phyloP scores from a whole-genome alignment of 768 basidiomycete species.

The Clavulina sp. region DNA sequence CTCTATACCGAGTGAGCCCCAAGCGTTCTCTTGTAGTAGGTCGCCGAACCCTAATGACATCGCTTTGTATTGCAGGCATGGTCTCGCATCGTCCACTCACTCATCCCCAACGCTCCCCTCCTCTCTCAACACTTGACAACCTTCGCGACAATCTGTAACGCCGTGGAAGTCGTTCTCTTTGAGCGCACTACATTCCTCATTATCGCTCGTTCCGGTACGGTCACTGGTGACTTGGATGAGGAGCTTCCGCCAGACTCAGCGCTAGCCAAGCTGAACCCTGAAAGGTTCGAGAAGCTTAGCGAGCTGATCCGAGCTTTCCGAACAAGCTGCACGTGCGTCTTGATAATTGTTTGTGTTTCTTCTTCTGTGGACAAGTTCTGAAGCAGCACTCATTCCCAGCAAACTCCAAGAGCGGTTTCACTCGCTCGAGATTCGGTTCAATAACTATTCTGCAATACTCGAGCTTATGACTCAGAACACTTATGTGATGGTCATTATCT shows the following conservation, averaged over 20 bases:
- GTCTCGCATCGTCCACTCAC: conserved; percentile 91
- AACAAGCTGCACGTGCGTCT: conserved; percentile 65
- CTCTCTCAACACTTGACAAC: conserved; percentile 74
- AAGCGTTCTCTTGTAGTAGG: neutral
- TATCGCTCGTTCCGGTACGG: conserved; percentile 36
- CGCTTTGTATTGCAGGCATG: conserved; percentile 48
- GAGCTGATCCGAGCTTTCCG: conserved; percentile 95
- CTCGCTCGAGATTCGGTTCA: conserved; percentile 69
- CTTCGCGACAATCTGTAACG: conserved; percentile 72
- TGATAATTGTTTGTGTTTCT: neutral
- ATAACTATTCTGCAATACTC: conserved; percentile 74
- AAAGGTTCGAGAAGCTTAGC: conserved; percentile 29
- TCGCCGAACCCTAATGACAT: neutral
- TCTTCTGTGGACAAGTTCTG: neutral
- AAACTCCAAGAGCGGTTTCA: conserved; percentile 62
- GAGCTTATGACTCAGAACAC: conserved; percentile 90
- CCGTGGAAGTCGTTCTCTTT: conserved; percentile 88
- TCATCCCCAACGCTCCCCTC: conserved; percentile 88
- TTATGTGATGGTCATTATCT: conserved; percentile 77
- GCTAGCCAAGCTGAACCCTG: conserved; percentile 24
- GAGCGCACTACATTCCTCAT: conserved; percentile 97
- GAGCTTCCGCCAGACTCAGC: conserved; percentile 26
- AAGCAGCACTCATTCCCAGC: conserved; percentile 16
- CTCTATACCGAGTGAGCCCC: conserved; percentile 62
- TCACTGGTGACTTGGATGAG: conserved; percentile 14